Conservation (phyloP, 225 moss, liverwort and hornwort species). For the Pseudoscleropodium purum region DNA sequence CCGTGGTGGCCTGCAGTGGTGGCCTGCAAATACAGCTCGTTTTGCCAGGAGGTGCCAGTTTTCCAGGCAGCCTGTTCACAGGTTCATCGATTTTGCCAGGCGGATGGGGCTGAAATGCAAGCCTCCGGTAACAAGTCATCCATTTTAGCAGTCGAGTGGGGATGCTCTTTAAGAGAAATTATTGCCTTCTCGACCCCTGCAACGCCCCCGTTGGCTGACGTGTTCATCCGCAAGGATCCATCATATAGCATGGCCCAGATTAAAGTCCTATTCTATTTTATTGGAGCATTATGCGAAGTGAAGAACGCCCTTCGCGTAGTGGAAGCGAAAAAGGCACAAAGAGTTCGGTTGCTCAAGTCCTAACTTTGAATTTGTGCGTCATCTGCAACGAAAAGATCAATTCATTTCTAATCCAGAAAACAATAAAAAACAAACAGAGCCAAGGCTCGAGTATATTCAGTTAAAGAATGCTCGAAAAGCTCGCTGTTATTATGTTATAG, state of each 20-base stretch:
- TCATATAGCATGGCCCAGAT: background rate
- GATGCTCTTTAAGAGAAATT: too few species aligned
- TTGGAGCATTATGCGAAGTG: background rate
- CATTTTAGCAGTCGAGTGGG: too few species aligned
- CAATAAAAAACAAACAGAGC: too few species aligned
- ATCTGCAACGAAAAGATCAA: background rate
- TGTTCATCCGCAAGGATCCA: background rate
- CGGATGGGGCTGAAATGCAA: too few species aligned
- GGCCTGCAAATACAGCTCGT: too few species aligned
- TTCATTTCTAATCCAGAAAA: background rate
- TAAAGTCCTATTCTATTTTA: background rate
- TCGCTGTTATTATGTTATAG: background rate
- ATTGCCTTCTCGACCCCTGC: background rate
- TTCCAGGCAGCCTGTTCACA: too few species aligned
- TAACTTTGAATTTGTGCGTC: background rate
- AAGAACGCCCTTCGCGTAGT: background rate
- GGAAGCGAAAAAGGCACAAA: background rate
- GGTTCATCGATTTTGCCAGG: too few species aligned
- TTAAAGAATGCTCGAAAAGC: background rate
- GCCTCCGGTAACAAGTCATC: too few species aligned
- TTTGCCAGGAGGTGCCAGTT: too few species aligned
- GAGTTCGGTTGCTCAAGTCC: too few species aligned
- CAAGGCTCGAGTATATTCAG: background rate
- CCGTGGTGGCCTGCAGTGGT: too few species aligned
- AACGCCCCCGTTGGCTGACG: background rate